These are phyloP conservation scores for Irpex sp. DNA, from an alignment of 1,284 basidiomycete genomes.

Conservation along the genomic window DNA sequence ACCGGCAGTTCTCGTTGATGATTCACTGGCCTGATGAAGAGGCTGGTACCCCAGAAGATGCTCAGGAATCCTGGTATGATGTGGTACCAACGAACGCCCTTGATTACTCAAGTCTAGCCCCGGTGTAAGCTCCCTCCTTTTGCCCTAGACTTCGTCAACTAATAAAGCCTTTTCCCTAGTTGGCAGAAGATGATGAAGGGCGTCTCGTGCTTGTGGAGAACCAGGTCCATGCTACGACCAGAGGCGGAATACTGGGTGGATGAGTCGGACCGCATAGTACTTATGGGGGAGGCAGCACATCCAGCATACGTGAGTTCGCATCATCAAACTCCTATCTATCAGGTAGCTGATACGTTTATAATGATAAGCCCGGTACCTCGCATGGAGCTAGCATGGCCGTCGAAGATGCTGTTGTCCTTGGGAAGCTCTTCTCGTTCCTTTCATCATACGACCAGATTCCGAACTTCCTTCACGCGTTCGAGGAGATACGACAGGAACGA, in stretches of 20 bases:
- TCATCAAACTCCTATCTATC: background rate
- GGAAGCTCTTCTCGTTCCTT: constrained; percentile 24
- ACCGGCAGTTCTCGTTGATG: constrained; percentile 11
- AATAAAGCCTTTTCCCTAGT: background rate
- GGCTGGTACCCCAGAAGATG: constrained; percentile 7
- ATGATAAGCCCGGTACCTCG: constrained; percentile 20
- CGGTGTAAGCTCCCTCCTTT: constrained; percentile 2
- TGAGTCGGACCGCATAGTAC: constrained; percentile 13
- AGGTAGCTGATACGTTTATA: background rate
- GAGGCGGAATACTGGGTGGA: constrained; percentile 15
- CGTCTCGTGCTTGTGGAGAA: constrained; percentile 9
- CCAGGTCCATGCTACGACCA: constrained; percentile 11
- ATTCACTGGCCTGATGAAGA: constrained; percentile 13
- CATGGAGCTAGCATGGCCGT: constrained; percentile 24
- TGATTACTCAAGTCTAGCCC: background rate
- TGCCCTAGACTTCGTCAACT: background rate
- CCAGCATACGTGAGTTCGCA: constrained; percentile 12
- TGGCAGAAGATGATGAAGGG: constrained; percentile 12
- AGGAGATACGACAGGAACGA: constrained; percentile 23
- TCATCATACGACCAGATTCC: constrained; percentile 16
- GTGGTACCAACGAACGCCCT: constrained; percentile 9
- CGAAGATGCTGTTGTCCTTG: constrained; percentile 29
- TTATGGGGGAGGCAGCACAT: constrained; percentile 16
- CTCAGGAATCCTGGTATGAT: constrained; percentile 12
- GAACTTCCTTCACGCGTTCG: constrained; percentile 22